phyloP scores from a whole-genome alignment of 352 stramenopile genomes.

The Globisporangium orthogonon region DNA sequence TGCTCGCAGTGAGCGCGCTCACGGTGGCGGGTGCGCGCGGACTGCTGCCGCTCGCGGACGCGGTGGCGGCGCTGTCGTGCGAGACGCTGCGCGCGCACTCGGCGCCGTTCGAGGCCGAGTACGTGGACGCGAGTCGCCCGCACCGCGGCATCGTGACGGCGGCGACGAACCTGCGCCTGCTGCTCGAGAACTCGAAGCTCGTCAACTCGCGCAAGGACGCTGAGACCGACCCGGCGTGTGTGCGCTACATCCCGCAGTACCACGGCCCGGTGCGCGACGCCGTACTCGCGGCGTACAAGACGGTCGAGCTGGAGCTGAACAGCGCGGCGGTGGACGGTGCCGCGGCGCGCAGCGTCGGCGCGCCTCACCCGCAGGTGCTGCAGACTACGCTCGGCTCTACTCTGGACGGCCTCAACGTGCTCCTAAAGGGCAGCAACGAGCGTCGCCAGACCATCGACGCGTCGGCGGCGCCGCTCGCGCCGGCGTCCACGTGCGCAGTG shows the following conservation, averaged over 20 bases:
- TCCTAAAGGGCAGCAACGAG: constrained; percentile 49
- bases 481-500: constrained; percentile 27
- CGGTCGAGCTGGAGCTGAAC: constrained; percentile 74
- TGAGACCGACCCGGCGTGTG: constrained; percentile 24
- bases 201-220: constrained; percentile 49
- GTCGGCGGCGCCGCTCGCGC: constrained; percentile 10
- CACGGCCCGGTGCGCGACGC: constrained; percentile 72
- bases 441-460: constrained; percentile 27
- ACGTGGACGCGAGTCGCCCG: constrained; percentile 70
- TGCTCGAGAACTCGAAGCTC: constrained; percentile 87
- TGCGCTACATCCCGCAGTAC: constrained; percentile 77
- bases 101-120: constrained; percentile 77
- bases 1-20: constrained; percentile 51
- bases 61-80: constrained; percentile 77
- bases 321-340: constrained; percentile 20
- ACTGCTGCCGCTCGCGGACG: constrained; percentile 60
- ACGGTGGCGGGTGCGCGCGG: constrained; percentile 57
- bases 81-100: constrained; percentile 62
- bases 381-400: constrained; percentile 51
- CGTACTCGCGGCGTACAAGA: constrained; percentile 58
- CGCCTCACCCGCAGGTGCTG: constrained; percentile 58
- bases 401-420: constrained; percentile 46
- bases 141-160: constrained; percentile 86
- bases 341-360: constrained; percentile 11
- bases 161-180: constrained; percentile 76